Base-by-base conservation (phyloP, 257 asterid species). In the Solanum gracilifrons region DNA sequence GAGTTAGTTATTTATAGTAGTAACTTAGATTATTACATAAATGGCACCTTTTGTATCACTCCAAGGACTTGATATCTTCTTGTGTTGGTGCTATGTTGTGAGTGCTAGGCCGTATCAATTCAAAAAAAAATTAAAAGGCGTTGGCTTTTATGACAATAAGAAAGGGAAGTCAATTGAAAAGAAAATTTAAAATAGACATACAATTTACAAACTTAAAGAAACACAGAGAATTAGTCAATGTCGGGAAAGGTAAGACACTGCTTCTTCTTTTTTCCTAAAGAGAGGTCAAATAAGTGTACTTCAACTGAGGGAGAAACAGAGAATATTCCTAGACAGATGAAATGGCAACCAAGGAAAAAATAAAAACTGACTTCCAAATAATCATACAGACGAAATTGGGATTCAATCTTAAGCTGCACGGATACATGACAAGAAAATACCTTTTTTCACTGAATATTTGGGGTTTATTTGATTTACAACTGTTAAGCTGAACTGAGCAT, bases 401-500 rank as follows among this genome's bases (percentile, higher is more conserved):
- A 48, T 82, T 80, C 68, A 82, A 48, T 25, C 68, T 82, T 82
- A 75, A 68, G 18, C 1, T 76, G 39, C 68, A 69, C 13, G 41
- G 66, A 82, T 37, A 85, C 72, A 87, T 82, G 66, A 74, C 43
- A 41, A 84, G 73, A 85, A 35, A 82, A 55, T 92, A 95, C 99
- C 99, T 90, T 95, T 97, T 89, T 91, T 97, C 3, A 95, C 72
- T 21, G 98, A 94, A 75, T 86, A 90, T 92, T 93, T 94, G 94
- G 58, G 86, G 86, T 94, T 91, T 84, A 95, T 88, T 89, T 95
- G 98, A 91, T 95, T 97, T 83, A 95, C 97, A 83, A 97, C 91
- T 31, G 99, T 92, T 94, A 97, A 90, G 94, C 96, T 95, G 90
- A 97, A 97, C 90, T 95, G 99, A 3, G 99, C 98, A 89, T 90